Percentiles rank a stretch among this genome's conserved stretches.
These are phyloP conservation scores for Penstemon barbatus DNA, from an alignment of 257 asterid species.

Conservation along the genomic window DNA sequence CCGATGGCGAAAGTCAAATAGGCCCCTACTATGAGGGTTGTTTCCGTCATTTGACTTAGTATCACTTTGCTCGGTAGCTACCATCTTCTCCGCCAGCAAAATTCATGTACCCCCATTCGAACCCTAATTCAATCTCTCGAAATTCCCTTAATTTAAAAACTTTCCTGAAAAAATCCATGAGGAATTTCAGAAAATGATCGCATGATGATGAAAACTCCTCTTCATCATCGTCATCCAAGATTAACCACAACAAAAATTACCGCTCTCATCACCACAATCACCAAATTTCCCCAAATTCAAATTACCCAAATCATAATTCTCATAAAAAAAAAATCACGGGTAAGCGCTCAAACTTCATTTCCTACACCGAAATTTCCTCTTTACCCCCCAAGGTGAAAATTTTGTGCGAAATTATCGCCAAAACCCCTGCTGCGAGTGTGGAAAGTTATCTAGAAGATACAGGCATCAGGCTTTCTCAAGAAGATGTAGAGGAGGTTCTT, in stretches of 20 bases:
- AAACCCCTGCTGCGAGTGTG: conserved; percentile 45
- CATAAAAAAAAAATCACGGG: conserved; percentile 29
- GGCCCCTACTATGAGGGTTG: no score
- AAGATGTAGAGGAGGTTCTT: conserved; percentile 63
- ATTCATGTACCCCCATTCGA: no score
- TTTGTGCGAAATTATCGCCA: conserved; percentile 56
- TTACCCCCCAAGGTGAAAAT: conserved; percentile 57
- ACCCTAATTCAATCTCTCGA: no score
- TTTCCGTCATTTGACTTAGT: no score
- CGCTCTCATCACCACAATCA: conserved; percentile 10
- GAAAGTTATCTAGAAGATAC: conserved; percentile 60
- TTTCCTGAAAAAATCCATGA: conserved; percentile 31
- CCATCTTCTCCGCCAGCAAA: no score
- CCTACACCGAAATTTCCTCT: conserved; percentile 42
- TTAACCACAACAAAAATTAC: conserved; percentile 34
- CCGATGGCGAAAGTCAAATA: no score
- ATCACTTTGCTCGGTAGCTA: no score
- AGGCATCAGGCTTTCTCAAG: conserved; percentile 47
- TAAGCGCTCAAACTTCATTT: conserved; percentile 45
- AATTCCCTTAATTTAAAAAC: no score
- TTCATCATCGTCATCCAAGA: conserved; percentile 60
- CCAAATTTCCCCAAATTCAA: conserved; percentile 24
- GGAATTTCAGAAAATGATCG: conserved; percentile 40
- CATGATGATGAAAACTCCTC: conserved; percentile 39
- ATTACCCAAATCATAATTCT: conserved; percentile 26